A percentile compares a stretch with the other conserved stretches of the same genome.
phyloP scores from a whole-genome alignment of 768 basidiomycete genomes.

The Holtermannia corniformis region DNA sequence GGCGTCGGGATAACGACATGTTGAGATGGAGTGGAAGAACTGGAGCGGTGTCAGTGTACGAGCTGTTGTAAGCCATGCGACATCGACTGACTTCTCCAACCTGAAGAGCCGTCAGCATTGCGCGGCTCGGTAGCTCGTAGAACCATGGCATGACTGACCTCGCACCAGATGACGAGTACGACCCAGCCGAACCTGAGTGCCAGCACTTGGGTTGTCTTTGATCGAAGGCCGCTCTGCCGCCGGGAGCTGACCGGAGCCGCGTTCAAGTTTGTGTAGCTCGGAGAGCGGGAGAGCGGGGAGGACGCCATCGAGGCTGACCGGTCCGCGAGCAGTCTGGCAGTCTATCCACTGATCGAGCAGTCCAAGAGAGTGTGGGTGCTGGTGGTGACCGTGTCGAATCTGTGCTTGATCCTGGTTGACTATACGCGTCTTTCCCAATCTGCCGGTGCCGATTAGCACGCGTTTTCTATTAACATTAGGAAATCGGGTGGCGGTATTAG shows the following conservation, averaged over 20 bases:
- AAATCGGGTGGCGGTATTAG: too few relatives aligned
- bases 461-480: too few relatives aligned
- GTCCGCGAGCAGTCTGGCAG: background rate
- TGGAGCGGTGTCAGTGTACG: slow-evolving; percentile 8
- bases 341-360: too few relatives aligned
- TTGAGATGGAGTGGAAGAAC: slow-evolving; percentile 37
- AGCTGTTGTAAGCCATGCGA: background rate
- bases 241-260: background rate
- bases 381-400: background rate
- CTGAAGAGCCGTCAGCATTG: slow-evolving; percentile 37
- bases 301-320: background rate
- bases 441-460: too few relatives aligned
- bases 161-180: slow-evolving; percentile 58
- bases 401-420: background rate
- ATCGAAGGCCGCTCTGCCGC: slow-evolving; percentile 19
- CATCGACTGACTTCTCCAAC: slow-evolving; percentile 44
- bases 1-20: slow-evolving; percentile 33
- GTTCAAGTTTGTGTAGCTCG: background rate
- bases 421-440: too few relatives aligned
- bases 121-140: background rate
- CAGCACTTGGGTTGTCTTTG: slow-evolving; percentile 23
- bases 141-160: slow-evolving; percentile 43
- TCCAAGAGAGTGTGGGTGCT: background rate
- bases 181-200: slow-evolving; percentile 50
- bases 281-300: background rate